A percentile compares a stretch with the other conserved stretches of the same genome.
Evolutionary conservation across 805 yeast genomes (phyloP).

Genomic region (Zygotorulaspora danielsina): DNA sequence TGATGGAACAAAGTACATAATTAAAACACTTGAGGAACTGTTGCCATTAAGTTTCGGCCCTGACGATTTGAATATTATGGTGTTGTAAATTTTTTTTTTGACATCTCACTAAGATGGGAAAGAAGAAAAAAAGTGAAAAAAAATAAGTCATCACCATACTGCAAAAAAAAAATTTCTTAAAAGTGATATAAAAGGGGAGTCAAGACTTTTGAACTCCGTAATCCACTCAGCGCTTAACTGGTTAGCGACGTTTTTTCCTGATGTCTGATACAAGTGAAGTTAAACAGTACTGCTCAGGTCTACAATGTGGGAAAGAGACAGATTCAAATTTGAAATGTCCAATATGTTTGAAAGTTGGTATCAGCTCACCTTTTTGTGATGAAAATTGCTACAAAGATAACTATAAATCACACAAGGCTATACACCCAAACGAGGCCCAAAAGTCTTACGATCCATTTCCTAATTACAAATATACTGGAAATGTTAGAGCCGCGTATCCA

Average conservation of each 20-base stretch:
- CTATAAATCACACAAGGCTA: conserved; percentile 69
- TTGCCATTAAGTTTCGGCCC: conserved; percentile 89
- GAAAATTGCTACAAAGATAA: conserved; percentile 75
- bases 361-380: conserved; percentile 66
- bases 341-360: conserved; percentile 71
- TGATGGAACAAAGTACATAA: conserved; percentile 44
- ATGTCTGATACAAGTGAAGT: not conserved
- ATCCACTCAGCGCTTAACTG: no score
- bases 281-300: conserved; percentile 55
- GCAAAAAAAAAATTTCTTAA: not conserved
- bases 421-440: conserved; percentile 62
- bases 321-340: conserved; percentile 82
- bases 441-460: conserved; percentile 81
- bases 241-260: no score
- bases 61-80: conserved; percentile 42
- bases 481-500: conserved; percentile 75
- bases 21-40: conserved; percentile 54
- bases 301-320: conserved; percentile 82
- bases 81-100: not conserved
- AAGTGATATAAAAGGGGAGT: conserved; percentile 3
- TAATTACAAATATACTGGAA: conserved; percentile 66
- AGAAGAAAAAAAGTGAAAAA: not conserved
- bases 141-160: conserved; percentile 5
- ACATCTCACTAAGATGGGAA: not conserved
- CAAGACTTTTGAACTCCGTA: no score